phyloP scores from a whole-genome alignment of 306 rosid genomes.

The Myrica gale region DNA sequence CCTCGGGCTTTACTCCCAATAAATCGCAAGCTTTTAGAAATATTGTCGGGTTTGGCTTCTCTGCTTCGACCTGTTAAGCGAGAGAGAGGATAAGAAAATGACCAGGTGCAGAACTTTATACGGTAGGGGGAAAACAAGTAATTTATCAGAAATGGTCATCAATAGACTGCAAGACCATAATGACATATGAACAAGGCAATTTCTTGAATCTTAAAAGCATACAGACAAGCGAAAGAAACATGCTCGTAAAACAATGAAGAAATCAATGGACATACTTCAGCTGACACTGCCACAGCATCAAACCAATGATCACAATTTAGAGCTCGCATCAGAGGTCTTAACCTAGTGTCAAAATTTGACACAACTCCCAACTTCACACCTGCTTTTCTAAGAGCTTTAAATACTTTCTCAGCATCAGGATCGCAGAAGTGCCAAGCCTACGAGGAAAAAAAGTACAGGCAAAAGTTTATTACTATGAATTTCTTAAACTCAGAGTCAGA shows the following conservation, averaged over 20 bases:
- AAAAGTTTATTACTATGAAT: constrained; percentile 18
- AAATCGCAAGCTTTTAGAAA: constrained; percentile 93
- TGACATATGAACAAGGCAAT: neutral
- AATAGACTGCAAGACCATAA: neutral
- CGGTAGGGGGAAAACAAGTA: neutral
- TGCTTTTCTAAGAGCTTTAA: constrained; percentile 63
- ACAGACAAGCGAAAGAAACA: neutral
- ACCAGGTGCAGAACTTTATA: neutral
- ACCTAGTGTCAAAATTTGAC: constrained; percentile 89
- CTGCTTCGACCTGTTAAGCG: constrained; percentile 71
- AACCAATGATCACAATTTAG: constrained; percentile 88
- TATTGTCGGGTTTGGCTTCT: constrained; percentile 98
- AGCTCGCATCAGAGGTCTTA: constrained; percentile 76
- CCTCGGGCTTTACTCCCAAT: constrained; percentile 82
- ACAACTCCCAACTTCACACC: constrained; percentile 86
- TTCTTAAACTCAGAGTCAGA: neutral
- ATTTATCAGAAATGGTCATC: neutral
- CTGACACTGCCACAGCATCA: constrained; percentile 96
- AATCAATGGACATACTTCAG: constrained; percentile 58
- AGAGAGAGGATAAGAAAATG: neutral
- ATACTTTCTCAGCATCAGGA: constrained; percentile 73
- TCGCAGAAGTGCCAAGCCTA: constrained; percentile 98
- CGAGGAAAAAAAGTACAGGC: constrained; percentile 19
- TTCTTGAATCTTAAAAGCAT: neutral
- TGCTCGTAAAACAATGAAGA: neutral